Conservation (phyloP, 2,329 filamentous ascomycete genomes). For the Monosporascus sp. region DNA sequence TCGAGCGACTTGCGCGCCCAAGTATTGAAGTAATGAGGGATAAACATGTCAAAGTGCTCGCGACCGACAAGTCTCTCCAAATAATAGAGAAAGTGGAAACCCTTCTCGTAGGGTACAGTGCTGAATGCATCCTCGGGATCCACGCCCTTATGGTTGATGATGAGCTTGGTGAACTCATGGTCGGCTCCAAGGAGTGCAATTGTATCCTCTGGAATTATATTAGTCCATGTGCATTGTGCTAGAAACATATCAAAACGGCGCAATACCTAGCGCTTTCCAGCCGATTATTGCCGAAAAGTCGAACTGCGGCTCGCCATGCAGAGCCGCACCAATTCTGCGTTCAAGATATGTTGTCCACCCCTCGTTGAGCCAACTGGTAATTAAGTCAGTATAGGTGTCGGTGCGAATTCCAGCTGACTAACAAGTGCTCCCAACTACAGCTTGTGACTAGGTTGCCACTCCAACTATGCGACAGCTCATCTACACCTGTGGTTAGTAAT, state of each 20-base stretch:
- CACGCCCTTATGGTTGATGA: slow-evolving; percentile 80
- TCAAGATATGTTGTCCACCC: slow-evolving; percentile 97
- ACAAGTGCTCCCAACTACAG: slow-evolving; percentile 78
- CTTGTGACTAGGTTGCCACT: slow-evolving; percentile 81
- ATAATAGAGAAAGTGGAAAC: slow-evolving; percentile 89
- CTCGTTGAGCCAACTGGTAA: slow-evolving; percentile 59
- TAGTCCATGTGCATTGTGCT: not conserved
- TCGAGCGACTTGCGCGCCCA: slow-evolving; percentile 86
- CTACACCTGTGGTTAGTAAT: not conserved
- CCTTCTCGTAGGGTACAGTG: slow-evolving; percentile 90
- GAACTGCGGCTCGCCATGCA: slow-evolving; percentile 80
- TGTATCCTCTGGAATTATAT: slow-evolving; percentile 57
- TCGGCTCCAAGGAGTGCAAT: slow-evolving; percentile 74
- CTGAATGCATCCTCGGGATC: slow-evolving; percentile 97
- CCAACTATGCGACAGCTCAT: slow-evolving; percentile 67
- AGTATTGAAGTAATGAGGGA: slow-evolving; percentile 86
- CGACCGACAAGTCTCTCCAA: slow-evolving; percentile 82
- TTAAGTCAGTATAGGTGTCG: slow-evolving; percentile 3
- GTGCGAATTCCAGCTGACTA: slow-evolving; percentile 23
- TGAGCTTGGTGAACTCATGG: slow-evolving; percentile 89
- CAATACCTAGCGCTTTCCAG: slow-evolving; percentile 73
- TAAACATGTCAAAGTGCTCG: slow-evolving; percentile 89
- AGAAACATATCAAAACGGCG: not conserved
- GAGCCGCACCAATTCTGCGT: slow-evolving; percentile 68
- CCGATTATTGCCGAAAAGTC: slow-evolving; percentile 96